These are phyloP conservation scores for Fraxinus latifolia DNA, from an alignment of 305 asterid genomes.

Conservation along the genomic window DNA sequence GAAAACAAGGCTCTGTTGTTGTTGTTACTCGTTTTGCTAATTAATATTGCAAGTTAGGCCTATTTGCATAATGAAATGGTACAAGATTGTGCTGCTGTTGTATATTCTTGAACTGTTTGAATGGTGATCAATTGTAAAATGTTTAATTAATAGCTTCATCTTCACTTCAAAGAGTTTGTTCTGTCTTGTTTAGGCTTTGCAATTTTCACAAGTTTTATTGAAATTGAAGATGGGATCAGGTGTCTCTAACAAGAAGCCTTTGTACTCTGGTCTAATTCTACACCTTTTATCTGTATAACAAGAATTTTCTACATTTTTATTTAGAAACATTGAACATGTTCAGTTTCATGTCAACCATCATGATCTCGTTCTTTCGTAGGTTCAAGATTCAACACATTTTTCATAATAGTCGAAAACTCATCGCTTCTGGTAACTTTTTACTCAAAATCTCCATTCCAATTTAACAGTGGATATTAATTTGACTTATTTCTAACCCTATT, in stretches of 20 bases:
- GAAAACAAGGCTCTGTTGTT: neutral
- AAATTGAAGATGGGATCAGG: neutral
- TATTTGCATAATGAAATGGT: neutral
- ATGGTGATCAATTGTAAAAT: neutral
- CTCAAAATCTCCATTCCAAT: neutral
- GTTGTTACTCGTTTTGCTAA: neutral
- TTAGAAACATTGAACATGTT: neutral
- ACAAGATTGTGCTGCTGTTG: neutral
- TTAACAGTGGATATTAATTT: neutral
- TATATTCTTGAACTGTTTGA: neutral
- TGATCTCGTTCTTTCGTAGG: neutral
- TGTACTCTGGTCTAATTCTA: neutral
- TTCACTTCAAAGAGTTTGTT: neutral
- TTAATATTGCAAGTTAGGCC: neutral
- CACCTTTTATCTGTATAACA: neutral
- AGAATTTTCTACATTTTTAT: neutral
- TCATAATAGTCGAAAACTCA: neutral
- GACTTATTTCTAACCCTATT: neutral
- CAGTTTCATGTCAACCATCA: neutral
- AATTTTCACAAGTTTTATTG: slow-evolving; percentile 6
- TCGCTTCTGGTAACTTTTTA: neutral
- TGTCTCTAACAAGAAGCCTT: neutral
- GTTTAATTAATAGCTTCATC: neutral
- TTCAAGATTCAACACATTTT: neutral
- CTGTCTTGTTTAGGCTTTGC: neutral